Evolutionary conservation across 805 yeast species (phyloP), one percentile per base, ranked within the genome.

Genomic region (Soucietia sequanensis): DNA sequence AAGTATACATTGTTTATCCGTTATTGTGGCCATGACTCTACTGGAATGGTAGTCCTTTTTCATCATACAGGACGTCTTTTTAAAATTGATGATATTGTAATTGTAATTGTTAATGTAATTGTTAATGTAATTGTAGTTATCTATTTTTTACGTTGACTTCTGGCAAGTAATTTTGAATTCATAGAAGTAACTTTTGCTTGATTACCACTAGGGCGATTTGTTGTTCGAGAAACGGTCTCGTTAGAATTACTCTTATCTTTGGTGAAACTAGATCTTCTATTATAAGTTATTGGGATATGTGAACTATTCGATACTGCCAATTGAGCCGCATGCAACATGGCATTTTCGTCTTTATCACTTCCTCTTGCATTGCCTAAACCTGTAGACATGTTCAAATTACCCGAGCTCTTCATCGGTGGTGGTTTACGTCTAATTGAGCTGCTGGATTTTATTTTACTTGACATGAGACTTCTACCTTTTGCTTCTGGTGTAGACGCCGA

Each of bases 101-200:
- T n/a, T n/a, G n/a, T n/a, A n/a, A n/a, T n/a, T n/a, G n/a, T n/a
- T n/a, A n/a, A n/a, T n/a, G n/a, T n/a, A n/a, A n/a, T n/a, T n/a
- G n/a, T n/a, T n/a, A n/a, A n/a, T n/a, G n/a, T n/a, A n/a, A n/a
- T n/a, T n/a, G n/a, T n/a, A n/a, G n/a, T n/a, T n/a, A n/a, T n/a
- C 27, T 44, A 58, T 50, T 63, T 70, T 35, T 64, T 70, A 41
- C 79, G 58, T 15, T 67, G 63, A 33, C 79, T 73, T 48, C 86
- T 60, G 4, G 84, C 80, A 38, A 81, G 56, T 30, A 81, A 63
- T 47, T 76, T 76, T 5, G 86, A 80, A 51, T 78, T 80, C 73
- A 73, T 64, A 11, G 78, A 62, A 3, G 84, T 78, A 14, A 79
- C 68, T 50, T 60, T 31, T 54, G 51, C 30, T 38, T 44, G 29